Percentiles rank a stretch among this genome's conserved stretches.
phyloP scores from a whole-genome alignment of 345 rosid species.

The Heritiera littoralis region DNA sequence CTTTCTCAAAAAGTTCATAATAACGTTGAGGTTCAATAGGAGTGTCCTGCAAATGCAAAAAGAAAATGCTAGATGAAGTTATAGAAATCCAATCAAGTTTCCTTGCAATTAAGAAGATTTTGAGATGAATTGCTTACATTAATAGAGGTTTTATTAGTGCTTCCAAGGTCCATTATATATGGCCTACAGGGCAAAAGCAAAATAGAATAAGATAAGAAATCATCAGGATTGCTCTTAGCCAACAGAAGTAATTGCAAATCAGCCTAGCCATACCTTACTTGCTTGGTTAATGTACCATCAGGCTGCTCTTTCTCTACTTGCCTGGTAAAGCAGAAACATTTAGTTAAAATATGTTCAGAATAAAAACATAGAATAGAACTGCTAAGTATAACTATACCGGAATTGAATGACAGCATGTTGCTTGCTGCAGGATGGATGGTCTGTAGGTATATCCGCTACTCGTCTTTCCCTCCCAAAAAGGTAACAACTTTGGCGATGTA shows the following conservation, averaged over 20 bases:
- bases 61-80: slow-evolving; percentile 23
- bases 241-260: slow-evolving; percentile 5
- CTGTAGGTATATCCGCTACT: slow-evolving; percentile 90
- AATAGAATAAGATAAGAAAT: slow-evolving; percentile 16
- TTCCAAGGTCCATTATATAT: slow-evolving; percentile 95
- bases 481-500: slow-evolving; percentile 95
- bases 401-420: slow-evolving; percentile 96
- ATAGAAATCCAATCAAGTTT: slow-evolving; percentile 13
- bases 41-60: slow-evolving; percentile 59
- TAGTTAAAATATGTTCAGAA: slow-evolving; percentile 23
- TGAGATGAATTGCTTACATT: slow-evolving; percentile 56
- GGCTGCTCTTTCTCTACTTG: slow-evolving; percentile 73
- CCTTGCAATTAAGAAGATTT: slow-evolving; percentile 20
- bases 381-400: slow-evolving; percentile 47
- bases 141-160: slow-evolving; percentile 88
- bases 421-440: slow-evolving; percentile 99
- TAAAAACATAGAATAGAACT: slow-evolving; percentile 14
- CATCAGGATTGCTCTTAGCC: neutral
- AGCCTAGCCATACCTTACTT: slow-evolving; percentile 54
- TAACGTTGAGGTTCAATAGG: slow-evolving; percentile 87
- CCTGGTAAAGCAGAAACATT: slow-evolving; percentile 43
- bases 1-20: slow-evolving; percentile 92
- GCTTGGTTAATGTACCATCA: slow-evolving; percentile 67
- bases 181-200: slow-evolving; percentile 54
- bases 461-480: slow-evolving; percentile 97